These are phyloP conservation scores for Lactifluus piperatus DNA, from an alignment of 768 basidiomycete species.

Conservation along the genomic window DNA sequence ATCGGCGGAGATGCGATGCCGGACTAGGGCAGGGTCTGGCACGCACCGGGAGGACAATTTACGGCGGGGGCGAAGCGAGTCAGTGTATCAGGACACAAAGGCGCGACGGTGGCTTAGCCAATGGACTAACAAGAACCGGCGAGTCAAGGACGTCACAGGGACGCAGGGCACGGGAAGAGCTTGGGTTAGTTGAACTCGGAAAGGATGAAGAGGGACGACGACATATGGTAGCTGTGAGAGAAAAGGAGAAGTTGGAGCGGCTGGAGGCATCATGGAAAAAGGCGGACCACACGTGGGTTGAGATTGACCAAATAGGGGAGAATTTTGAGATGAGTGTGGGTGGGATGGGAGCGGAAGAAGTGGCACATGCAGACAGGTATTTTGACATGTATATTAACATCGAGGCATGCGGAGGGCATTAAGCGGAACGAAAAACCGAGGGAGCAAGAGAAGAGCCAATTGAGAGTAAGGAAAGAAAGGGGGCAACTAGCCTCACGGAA, in stretches of 20 bases:
- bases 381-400: slow-evolving; percentile 36
- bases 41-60: slow-evolving; percentile 18
- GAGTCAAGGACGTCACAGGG: slow-evolving; percentile 1
- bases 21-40: not conserved
- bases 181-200: slow-evolving; percentile 4
- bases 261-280: not conserved
- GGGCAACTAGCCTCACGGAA: not conserved
- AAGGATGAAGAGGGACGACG: not conserved
- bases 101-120: not conserved
- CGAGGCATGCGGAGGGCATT: slow-evolving; percentile 26
- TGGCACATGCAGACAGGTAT: slow-evolving; percentile 26
- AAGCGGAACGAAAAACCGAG: not conserved
- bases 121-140: not conserved
- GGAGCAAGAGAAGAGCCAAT: not conserved
- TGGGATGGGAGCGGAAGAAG: slow-evolving; percentile 9
- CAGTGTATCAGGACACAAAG: not conserved
- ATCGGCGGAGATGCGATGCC: slow-evolving; percentile 13
- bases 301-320: not conserved
- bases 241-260: not conserved
- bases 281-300: not conserved
- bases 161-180: not conserved
- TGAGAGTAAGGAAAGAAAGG: not conserved
- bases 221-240: not conserved
- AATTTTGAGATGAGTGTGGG: not conserved
- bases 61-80: slow-evolving; percentile 9